Evolutionary conservation across 768 basidiomycete species (phyloP).

Genomic region (Leccinum disarticulatum): DNA sequence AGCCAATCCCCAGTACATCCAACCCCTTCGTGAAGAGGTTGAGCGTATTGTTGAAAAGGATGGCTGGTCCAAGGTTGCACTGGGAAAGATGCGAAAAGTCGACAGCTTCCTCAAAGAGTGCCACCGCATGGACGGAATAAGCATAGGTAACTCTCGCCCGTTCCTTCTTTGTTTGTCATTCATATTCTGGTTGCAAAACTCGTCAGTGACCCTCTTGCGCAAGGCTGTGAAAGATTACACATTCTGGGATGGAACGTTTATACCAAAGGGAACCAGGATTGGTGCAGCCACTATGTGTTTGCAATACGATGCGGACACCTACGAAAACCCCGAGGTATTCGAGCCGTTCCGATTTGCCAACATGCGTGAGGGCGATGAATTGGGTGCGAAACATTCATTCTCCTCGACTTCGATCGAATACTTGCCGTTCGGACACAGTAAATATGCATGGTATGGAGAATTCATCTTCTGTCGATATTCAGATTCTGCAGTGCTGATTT

Average conservation of each 20-base stretch:
- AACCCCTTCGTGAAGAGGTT: conserved; percentile 9
- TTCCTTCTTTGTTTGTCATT: background rate
- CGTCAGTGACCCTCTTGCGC: background rate
- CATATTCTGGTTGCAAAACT: too few species aligned
- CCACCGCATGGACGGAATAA: conserved; percentile 7
- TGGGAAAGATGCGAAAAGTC: conserved; percentile 8
- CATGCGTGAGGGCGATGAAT: background rate
- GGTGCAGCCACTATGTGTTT: background rate
- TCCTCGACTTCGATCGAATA: background rate
- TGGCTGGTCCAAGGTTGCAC: conserved; percentile 3
- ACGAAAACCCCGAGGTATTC: background rate
- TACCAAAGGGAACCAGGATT: background rate
- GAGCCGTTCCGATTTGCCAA: background rate
- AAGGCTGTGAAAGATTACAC: background rate
- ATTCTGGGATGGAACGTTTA: background rate
- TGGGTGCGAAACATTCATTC: background rate
- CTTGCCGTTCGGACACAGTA: background rate
- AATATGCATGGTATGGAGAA: background rate
- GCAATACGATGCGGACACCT: background rate
- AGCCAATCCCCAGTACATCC: background rate
- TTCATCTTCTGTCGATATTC: background rate
- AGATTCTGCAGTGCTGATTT: background rate
- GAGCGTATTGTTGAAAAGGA: background rate
- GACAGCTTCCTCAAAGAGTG: conserved; percentile 14
- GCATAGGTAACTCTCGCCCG: background rate